These are phyloP conservation scores for Gossypium aridum DNA, from an alignment of 441 rosid genomes.

Conservation along the genomic window DNA sequence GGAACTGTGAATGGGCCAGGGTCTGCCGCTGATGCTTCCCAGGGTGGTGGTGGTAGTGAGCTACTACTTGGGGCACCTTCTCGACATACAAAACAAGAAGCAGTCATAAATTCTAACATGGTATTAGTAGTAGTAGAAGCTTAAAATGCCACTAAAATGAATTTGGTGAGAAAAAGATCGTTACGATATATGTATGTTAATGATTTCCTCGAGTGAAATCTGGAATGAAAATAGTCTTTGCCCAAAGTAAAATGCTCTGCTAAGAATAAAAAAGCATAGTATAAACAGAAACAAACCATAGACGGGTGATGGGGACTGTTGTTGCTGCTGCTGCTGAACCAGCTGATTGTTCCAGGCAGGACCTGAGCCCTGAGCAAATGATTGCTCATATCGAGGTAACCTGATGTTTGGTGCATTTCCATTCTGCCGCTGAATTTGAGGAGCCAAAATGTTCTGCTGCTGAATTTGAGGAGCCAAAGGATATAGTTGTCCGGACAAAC, in stretches of 20 bases:
- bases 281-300: constrained; percentile 45
- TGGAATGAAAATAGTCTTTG: background rate
- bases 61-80: constrained; percentile 58
- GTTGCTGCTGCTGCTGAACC: constrained; percentile 46
- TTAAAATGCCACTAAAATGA: background rate
- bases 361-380: constrained; percentile 47
- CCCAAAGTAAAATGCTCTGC: background rate
- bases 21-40: background rate
- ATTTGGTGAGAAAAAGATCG: background rate
- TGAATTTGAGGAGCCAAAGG: constrained; percentile 39
- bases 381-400: constrained; percentile 57
- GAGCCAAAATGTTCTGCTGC: background rate
- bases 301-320: constrained; percentile 40
- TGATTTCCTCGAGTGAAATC: too few species aligned
- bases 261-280: background rate
- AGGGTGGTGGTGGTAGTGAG: constrained; percentile 44
- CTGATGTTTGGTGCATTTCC: constrained; percentile 52
- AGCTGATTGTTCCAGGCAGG: constrained; percentile 75
- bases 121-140: background rate
- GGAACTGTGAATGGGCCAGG: constrained; percentile 7
- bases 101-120: background rate
- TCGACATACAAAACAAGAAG: constrained; percentile 24
- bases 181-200: too few species aligned
- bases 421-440: constrained; percentile 30
- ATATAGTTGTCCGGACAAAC: constrained; percentile 35